phyloP scores from a whole-genome alignment of 2,329 filamentous ascomycete genomes.

The Sclerotinia nivalis region DNA sequence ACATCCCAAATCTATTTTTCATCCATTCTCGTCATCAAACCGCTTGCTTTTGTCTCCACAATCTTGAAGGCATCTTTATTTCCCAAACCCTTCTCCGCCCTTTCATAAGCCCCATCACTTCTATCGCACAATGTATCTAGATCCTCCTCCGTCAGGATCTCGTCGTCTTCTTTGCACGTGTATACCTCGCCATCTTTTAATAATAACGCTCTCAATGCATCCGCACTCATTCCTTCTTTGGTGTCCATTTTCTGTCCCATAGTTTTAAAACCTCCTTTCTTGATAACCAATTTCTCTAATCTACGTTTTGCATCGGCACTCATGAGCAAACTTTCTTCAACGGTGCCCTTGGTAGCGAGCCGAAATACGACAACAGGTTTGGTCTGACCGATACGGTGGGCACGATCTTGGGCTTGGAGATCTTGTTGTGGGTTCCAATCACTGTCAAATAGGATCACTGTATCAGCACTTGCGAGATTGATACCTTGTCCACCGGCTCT shows the following conservation, averaged over 20 bases:
- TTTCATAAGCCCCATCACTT: slow-evolving; percentile 62
- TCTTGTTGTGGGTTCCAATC: slow-evolving; percentile 98
- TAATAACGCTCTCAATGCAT: slow-evolving; percentile 62
- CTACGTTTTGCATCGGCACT: slow-evolving; percentile 89
- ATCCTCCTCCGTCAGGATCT: slow-evolving; percentile 74
- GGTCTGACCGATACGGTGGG: slow-evolving; percentile 91
- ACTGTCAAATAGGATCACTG: slow-evolving; percentile 85
- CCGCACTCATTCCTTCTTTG: slow-evolving; percentile 54
- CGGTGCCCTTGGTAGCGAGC: slow-evolving; percentile 87
- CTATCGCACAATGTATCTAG: slow-evolving; percentile 75
- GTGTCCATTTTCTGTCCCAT: slow-evolving; percentile 63
- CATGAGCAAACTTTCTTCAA: slow-evolving; percentile 83
- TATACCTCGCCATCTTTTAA: slow-evolving; percentile 72
- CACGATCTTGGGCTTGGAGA: slow-evolving; percentile 92
- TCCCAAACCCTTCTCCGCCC: slow-evolving; percentile 77
- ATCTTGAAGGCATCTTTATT: slow-evolving; percentile 71
- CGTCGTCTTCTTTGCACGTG: slow-evolving; percentile 57
- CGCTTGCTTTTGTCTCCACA: slow-evolving; percentile 71
- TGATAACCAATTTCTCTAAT: slow-evolving; percentile 91
- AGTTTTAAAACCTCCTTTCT: slow-evolving; percentile 81
- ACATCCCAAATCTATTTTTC: slow-evolving; percentile 20
- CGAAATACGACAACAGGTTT: slow-evolving; percentile 91
- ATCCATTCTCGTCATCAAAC: slow-evolving; percentile 37
- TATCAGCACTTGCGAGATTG: slow-evolving; percentile 88
- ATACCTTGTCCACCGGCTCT: slow-evolving; percentile 93